Evolutionary conservation across 2,329 filamentous ascomycete genomes (phyloP), one percentile per base, ranked within the genome.

Genomic region (Colletotrichum spinosum): DNA sequence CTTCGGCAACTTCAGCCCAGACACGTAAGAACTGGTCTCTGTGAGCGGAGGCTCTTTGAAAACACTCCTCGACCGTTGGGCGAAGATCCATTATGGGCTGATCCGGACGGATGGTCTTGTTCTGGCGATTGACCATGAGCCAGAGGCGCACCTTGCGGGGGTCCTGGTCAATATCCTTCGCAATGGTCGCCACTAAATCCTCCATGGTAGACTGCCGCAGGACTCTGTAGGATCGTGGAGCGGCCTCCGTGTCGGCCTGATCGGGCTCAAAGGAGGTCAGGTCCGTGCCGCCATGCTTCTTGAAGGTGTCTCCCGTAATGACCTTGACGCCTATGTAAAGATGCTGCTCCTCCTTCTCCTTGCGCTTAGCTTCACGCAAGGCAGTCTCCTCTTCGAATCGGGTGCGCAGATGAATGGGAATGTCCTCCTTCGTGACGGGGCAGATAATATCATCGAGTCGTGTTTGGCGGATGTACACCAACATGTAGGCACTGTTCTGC

Each of bases 101-200:
- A 74, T 99, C 96, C 0, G 97, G 96, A 15, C 96, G 89, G 42
- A 93, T 91, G 0, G 96, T 99, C 78, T 97, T 97, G 76, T 99
- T 99, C 77, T 99, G 96, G 10, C 96, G 91, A 75, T 97, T 98
- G 1, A 99, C 96, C 94, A 99, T 97, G 59, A 93, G 88, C 97
- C 96, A 99, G 15, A 97, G 86, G 25, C 96, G 88, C 33, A 98
- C 80, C 67, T 88, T 86, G 61, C 88, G 88, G 0, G 90, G 83
- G 49, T 94, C 89, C 54, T 91, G 78, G 0, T 83, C 84, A 54
- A 91, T 83, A 61, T 97, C 91, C 44, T 87, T 79, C 0, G 92
- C 94, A 65, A 98, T 85, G 25, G 85, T 84, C 34, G 83, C 81
- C 6, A 90, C 87, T 68, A 98, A 90, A 8, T 97, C 91, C 51